A percentile compares a stretch with the other conserved stretches of the same genome.
These are phyloP conservation scores for Takashimella koratensis DNA, from an alignment of 1,284 basidiomycete genomes.

Conservation along the genomic window DNA sequence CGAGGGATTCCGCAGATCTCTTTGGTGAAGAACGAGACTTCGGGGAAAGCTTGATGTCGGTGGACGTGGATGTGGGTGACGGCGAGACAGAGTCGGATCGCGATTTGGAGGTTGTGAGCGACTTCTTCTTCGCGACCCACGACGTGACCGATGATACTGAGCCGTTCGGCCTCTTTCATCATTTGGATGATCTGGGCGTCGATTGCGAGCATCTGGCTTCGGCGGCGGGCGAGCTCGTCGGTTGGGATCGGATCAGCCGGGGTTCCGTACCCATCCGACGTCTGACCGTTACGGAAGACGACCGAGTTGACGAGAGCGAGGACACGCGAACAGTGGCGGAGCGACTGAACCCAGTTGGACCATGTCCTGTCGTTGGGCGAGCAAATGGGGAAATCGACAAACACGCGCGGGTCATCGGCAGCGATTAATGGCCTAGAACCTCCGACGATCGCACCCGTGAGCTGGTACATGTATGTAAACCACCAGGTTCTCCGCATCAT, in stretches of 20 bases:
- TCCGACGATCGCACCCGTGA: constrained; percentile 29
- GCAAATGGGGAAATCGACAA: constrained; percentile 44
- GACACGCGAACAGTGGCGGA: constrained; percentile 35
- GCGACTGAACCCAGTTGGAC: constrained; percentile 43
- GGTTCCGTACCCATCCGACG: not conserved
- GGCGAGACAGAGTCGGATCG: constrained; percentile 41
- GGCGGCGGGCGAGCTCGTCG: not conserved
- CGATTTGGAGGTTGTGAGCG: constrained; percentile 45
- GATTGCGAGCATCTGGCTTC: constrained; percentile 31
- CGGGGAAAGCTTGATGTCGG: constrained; percentile 47
- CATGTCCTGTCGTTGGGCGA: constrained; percentile 40
- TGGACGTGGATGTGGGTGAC: constrained; percentile 49
- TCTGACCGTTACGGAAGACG: constrained; percentile 19
- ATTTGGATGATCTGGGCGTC: constrained; percentile 41
- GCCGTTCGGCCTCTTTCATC: constrained; percentile 43
- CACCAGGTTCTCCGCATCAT: constrained; percentile 49
- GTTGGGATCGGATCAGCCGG: not conserved
- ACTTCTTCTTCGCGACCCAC: constrained; percentile 50
- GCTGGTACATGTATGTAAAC: constrained; percentile 41
- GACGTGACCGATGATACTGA: constrained; percentile 39
- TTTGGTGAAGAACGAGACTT: constrained; percentile 47
- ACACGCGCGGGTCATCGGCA: constrained; percentile 42
- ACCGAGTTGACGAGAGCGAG: constrained; percentile 39
- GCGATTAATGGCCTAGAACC: constrained; percentile 29
- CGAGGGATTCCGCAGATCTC: constrained; percentile 46